Base-by-base conservation (phyloP, 148 eudicot genomes). In the Cornus controversa region DNA sequence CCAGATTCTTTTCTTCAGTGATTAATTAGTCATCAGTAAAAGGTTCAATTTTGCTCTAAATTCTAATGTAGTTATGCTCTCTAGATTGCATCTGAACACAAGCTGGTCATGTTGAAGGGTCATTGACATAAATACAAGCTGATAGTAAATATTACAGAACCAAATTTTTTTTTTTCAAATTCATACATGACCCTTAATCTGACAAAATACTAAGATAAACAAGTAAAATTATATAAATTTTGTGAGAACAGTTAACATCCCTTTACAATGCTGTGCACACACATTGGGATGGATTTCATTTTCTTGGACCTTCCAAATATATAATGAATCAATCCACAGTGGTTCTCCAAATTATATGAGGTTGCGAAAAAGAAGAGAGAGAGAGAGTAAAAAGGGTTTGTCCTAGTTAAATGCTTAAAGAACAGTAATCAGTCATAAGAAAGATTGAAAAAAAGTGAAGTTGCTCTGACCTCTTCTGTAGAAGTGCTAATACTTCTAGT, bases 401-500 rank as follows among this genome's bases (percentile, higher is more conserved):
- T 6, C 8, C 45, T 40, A 6, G 45, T 40, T 9, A 40, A 40
- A 40, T 40, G 45, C 3, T 40, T 40, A 40, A 40, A 0, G 45
- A 3, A 40, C 45, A 40, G 7, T 40, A 7, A 40, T 4, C 0
- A 6, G 9, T 40, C 8, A 40, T 9, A 40, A 6, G 31, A 62
- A 34, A 75, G 53, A 25, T 25, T 7, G 28, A 42, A 23, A 40
- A 63, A 16, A 36, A 34, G 18, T 60, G 70, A 47, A 22, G 24
- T 25, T 64, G 66, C 11, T 65, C 69, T 64, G 54, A 79, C 81
- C 50, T 72, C 27, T 67, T 66, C 77, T 42, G 10, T 15, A 23
- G 10, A 23, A 29, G 66, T 66, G 29, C 36, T 9, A 26, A 54
- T 36, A n/a, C 76, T 72, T 78, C 58, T 27, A n/a, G 14, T 27